These are phyloP conservation scores for Trichophyton schoenleinii DNA, from an alignment of 2,329 filamentous ascomycete genomes.

Conservation along the genomic window DNA sequence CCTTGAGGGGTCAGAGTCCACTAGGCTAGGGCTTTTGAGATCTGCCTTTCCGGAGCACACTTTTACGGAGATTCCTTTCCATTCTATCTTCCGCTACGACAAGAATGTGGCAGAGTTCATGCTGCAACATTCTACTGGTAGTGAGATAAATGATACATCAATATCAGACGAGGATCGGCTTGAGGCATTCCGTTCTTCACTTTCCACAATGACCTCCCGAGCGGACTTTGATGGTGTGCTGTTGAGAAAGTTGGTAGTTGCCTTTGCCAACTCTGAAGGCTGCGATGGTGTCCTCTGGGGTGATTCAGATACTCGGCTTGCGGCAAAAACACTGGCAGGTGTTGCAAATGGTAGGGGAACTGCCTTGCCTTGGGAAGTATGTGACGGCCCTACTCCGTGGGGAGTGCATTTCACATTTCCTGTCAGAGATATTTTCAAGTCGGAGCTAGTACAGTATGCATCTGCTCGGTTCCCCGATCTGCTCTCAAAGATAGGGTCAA, in stretches of 20 bases:
- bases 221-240: slow-evolving; percentile 62
- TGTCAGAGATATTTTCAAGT: slow-evolving; percentile 69
- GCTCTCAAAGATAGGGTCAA: slow-evolving; percentile 31
- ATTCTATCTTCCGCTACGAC: slow-evolving; percentile 43
- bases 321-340: slow-evolving; percentile 72
- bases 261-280: slow-evolving; percentile 44
- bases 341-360: slow-evolving; percentile 85
- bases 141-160: slow-evolving; percentile 19
- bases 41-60: slow-evolving; percentile 52
- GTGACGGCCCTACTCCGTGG: slow-evolving; percentile 55
- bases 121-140: slow-evolving; percentile 19
- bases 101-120: slow-evolving; percentile 24
- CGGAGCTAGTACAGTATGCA: slow-evolving; percentile 61
- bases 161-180: slow-evolving; percentile 38
- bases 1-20: slow-evolving; percentile 15
- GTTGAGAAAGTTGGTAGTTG: slow-evolving; percentile 57
- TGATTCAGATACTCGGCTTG: slow-evolving; percentile 75
- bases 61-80: slow-evolving; percentile 53
- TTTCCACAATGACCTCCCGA: slow-evolving; percentile 62
- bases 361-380: slow-evolving; percentile 66
- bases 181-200: slow-evolving; percentile 42
- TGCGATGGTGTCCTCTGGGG: slow-evolving; percentile 69
- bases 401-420: slow-evolving; percentile 61
- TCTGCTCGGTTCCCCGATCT: slow-evolving; percentile 43
- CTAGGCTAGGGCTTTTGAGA: slow-evolving; percentile 37